Base-by-base conservation (phyloP, 2,329 filamentous ascomycete species). In the Clarireedia monteithiana region DNA sequence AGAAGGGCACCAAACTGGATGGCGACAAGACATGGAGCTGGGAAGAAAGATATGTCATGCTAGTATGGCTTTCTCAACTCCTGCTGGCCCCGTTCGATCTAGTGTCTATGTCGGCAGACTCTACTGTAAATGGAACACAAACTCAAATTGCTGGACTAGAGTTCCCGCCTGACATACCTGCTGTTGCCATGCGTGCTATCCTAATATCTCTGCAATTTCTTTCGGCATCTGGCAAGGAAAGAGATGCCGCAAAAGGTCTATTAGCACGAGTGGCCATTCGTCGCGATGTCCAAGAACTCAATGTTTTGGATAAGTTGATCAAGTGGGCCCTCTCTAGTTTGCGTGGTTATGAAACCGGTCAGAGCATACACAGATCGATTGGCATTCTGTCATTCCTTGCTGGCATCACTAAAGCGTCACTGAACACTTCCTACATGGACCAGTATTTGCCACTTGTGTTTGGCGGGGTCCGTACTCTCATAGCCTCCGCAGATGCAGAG, bases 21-120 rank as follows among this genome's bases (percentile, higher is more conserved):
- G 55, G 65, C 26, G 45, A 30, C 3, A n/a, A 59, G 14, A 61
- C 64, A 1, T 83, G 87, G 77, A 77, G 78, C 1, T 99, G 94
- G 94, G 86, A 96, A 68, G 88, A 96, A 70, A 80, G 88, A 53
- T 97, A 96, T 67, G 76, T 96, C 17, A 83, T 91, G 45, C 75
- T 97, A 4, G 76, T 96, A 9, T 99, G 94, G 94, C 80, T 92
- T 30, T 88, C 87, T 0, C 88, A 94, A 71, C 74, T 94, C 15
- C 76, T 92, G 57, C 78, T 92, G 34, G 90, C 90, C 1, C 94
- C 94, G 0, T 99, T 99, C 71, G 91, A 96, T 65, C 75, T 99
- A 52, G 80, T 85, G 2, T 91, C 89, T 2, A 91, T 99, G 59
- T 96, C 91, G 1, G 82, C 81, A 2, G 71, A 74, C 1, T 76